Evolutionary conservation across 768 basidiomycete species (phyloP), one percentile per base, ranked within the genome.

Genomic region (Asterophora parasitica): DNA sequence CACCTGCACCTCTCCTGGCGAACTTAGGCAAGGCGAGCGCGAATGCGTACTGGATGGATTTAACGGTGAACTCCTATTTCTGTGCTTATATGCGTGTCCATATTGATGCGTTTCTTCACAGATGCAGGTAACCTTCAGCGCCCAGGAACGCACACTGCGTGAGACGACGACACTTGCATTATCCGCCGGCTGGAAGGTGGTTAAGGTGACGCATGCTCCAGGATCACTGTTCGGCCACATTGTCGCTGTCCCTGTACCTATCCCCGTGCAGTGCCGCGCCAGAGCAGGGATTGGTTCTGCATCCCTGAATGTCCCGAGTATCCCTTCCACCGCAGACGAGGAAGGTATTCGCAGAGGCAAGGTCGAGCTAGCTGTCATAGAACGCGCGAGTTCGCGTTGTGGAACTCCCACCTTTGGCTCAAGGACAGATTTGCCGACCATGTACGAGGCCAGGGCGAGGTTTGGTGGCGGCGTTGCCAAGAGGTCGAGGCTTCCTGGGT

Each of bases 1-100:
- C 75, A 0, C 74, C 78, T 3, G 71, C 75, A 15, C 84, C 85
- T 30, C 63, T 90, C n/a, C 68, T 88, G 26, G 70, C 85, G 5
- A 90, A 89, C 58, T 63, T 87, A 5, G 88, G 88, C 0, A 83
- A 82, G 56, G 85, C 85, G 6, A 87, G 74, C 58, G 74, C 80
- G 5, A 82, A 78, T 52, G 83, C 76, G 5, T 87, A 85, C 60
- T 84, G 78, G 74, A 74, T 85, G 73, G 85, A 88, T 59, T 63
- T 85, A 55, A 76, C 79, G 23, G 85, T 85, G 57, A 44, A 74
- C 55, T 8, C n/a, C 16, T 39, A 19, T 33, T 42, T 27, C 27
- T 10, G 17, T 34, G 26, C 26, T 11, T 15, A 33, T 45, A 28
- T 48, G 7, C 9, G 13, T 16, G n/a, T 35, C 44, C 32, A 41